Conservation (phyloP, 257 asterid genomes). For the Salvia rosmarinus region DNA sequence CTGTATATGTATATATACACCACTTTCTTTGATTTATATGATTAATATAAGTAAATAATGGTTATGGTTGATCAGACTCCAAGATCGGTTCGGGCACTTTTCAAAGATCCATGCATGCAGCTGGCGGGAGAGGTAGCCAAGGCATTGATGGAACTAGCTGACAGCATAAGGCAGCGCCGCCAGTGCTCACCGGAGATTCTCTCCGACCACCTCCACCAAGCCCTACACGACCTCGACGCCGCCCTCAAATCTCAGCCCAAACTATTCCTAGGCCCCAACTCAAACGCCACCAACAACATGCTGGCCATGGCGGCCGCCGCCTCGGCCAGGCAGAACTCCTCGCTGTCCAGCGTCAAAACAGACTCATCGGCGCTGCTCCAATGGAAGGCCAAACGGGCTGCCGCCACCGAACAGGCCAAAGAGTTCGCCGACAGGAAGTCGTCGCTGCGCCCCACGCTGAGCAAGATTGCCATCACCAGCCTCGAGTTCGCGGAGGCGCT, state of each 20-base stretch:
- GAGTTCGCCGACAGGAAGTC: constrained; percentile 46
- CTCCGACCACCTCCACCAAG: constrained; percentile 88
- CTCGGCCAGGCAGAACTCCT: constrained; percentile 29
- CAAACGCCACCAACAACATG: constrained; percentile 41
- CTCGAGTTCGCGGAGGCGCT: constrained; percentile 87
- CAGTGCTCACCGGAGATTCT: constrained; percentile 76
- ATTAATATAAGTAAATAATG: too few species aligned
- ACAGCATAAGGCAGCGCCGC: constrained; percentile 71
- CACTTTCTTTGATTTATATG: too few species aligned
- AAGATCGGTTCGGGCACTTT: constrained; percentile 63
- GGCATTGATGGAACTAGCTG: constrained; percentile 71
- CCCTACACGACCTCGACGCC: constrained; percentile 75
- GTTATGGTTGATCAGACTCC: constrained; percentile 64
- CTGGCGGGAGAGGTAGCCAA: constrained; percentile 77
- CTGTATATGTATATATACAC: too few species aligned
- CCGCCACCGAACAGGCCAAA: constrained; percentile 20
- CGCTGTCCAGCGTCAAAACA: constrained; percentile 62
- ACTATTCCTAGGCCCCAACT: constrained; percentile 62
- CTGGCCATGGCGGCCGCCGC: constrained; percentile 43
- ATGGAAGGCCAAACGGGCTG: constrained; percentile 59
- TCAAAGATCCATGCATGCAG: constrained; percentile 75
- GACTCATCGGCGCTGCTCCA: constrained; percentile 65
- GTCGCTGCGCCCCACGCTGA: constrained; percentile 66
- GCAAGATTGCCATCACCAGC: constrained; percentile 75
- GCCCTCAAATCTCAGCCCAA: constrained; percentile 76